Conservation (phyloP, 192 early-diverging fungal genomes). For the Linnemannia schmuckeri region DNA sequence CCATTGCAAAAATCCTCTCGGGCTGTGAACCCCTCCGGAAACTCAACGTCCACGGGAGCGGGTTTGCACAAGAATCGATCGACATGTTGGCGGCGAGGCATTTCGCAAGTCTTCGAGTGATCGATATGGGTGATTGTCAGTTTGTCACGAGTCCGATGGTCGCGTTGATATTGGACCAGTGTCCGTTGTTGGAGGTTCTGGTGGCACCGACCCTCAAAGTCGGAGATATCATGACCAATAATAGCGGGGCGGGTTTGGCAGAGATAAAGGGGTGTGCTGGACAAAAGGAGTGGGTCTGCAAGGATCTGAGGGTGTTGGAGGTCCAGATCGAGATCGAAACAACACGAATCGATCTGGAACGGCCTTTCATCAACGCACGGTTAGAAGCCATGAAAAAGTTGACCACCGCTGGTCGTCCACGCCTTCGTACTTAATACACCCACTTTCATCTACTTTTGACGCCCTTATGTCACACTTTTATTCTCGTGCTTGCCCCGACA, state of each 20-base stretch:
- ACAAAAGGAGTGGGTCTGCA: neutral
- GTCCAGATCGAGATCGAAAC: conserved; percentile 1
- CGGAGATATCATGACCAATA: neutral
- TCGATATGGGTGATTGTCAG: neutral
- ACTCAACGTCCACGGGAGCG: neutral
- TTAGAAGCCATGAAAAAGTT: neutral
- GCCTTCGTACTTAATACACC: neutral
- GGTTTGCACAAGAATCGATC: neutral
- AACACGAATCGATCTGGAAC: neutral
- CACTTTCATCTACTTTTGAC: neutral
- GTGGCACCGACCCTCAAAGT: neutral
- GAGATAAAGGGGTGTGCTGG: neutral
- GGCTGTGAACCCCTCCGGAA: neutral
- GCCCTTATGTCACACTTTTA: neutral
- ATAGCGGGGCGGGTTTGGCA: neutral
- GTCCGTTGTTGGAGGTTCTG: neutral
- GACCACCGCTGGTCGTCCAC: neutral
- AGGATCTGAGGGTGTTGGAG: neutral
- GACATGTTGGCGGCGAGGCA: neutral
- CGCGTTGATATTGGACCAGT: neutral
- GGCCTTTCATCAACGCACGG: neutral
- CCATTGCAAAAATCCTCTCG: neutral
- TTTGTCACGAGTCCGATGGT: neutral
- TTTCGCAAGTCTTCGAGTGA: neutral
- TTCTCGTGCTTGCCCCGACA: neutral